phyloP scores from a whole-genome alignment of 805 yeast species.

The Wickerhamomyces ciferrii region DNA sequence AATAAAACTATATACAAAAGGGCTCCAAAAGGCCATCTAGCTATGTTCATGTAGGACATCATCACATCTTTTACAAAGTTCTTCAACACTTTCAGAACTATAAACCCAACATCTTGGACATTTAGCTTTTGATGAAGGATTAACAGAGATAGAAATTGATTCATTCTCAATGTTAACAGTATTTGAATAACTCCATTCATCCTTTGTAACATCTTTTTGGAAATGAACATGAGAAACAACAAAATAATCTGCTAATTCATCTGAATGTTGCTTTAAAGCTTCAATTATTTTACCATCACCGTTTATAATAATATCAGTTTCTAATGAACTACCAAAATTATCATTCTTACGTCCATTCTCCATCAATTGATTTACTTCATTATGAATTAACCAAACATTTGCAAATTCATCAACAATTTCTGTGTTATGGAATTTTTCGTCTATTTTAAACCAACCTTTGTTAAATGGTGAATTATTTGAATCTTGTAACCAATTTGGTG shows the following conservation, averaged over 20 bases:
- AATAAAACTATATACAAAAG: not conserved
- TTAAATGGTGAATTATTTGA: slow-evolving; percentile 12
- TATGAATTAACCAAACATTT: slow-evolving; percentile 41
- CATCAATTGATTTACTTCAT: slow-evolving; percentile 41
- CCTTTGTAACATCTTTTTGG: slow-evolving; percentile 15
- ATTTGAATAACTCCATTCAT: slow-evolving; percentile 23
- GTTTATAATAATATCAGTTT: slow-evolving; percentile 40
- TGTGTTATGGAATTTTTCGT: slow-evolving; percentile 25
- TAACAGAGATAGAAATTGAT: slow-evolving; percentile 30
- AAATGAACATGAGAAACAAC: slow-evolving; percentile 59
- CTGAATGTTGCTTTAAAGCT: slow-evolving; percentile 18
- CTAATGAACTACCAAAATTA: slow-evolving; percentile 53
- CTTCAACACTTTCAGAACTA: slow-evolving; percentile 43
- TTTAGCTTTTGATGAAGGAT: slow-evolving; percentile 45
- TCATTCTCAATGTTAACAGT: slow-evolving; percentile 25
- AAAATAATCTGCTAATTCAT: slow-evolving; percentile 50
- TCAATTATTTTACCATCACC: slow-evolving; percentile 9
- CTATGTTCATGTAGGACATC: slow-evolving; percentile 20
- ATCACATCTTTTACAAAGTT: slow-evolving; percentile 65
- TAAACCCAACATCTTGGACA: slow-evolving; percentile 97
- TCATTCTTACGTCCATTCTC: slow-evolving; percentile 48
- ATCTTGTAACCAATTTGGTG: slow-evolving; percentile 26
- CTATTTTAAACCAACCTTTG: slow-evolving; percentile 26
- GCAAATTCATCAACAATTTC: slow-evolving; percentile 36
- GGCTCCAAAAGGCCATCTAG: not conserved